A percentile compares a stretch with the other conserved stretches of the same genome.
These are phyloP conservation scores for Pleurotus giganteus DNA, from an alignment of 768 basidiomycete species.

Conservation along the genomic window DNA sequence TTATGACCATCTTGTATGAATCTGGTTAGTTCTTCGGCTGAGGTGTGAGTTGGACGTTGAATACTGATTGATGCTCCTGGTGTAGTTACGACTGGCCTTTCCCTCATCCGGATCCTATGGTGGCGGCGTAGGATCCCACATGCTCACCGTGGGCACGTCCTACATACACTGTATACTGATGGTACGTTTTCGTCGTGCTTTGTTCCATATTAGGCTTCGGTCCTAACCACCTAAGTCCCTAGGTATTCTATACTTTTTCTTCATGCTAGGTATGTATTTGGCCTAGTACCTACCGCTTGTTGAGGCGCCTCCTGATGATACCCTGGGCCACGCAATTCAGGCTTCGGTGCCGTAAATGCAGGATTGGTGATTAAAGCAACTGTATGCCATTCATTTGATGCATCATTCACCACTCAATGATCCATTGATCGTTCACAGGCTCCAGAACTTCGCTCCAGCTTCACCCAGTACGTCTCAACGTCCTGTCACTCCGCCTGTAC, in stretches of 20 bases:
- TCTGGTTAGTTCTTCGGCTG: neutral
- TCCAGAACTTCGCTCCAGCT: constrained; percentile 2
- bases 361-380: constrained; percentile 5
- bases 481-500: neutral
- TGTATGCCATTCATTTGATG: neutral
- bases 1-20: constrained; percentile 4
- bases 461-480: constrained; percentile 1
- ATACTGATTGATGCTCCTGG: neutral
- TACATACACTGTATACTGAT: constrained; percentile 2
- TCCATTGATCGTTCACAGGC: neutral
- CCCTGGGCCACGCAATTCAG: neutral
- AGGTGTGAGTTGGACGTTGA: neutral
- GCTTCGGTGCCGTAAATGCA: constrained; percentile 3
- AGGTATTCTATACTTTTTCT: constrained; percentile 7
- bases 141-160: neutral
- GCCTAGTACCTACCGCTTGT: neutral
- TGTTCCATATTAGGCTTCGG: neutral
- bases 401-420: neutral
- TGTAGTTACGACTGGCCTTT: constrained; percentile 1
- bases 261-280: neutral
- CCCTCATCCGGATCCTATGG: constrained; percentile 7
- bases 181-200: neutral
- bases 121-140: constrained; percentile 3
- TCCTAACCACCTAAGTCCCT: neutral
- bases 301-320: neutral